Conservation (phyloP, 164 flowering plant genomes). For the Brasenia schreberi region DNA sequence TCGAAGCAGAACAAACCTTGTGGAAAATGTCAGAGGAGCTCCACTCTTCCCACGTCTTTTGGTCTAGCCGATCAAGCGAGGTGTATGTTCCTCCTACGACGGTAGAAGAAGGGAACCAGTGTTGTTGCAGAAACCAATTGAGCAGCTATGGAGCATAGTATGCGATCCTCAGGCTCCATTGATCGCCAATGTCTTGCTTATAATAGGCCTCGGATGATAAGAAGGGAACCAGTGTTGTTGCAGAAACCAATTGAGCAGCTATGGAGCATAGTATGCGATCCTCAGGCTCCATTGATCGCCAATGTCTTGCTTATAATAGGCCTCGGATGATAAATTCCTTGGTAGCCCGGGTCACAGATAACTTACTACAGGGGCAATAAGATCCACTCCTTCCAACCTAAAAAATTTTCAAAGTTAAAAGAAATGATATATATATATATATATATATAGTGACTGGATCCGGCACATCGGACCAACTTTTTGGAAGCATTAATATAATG, state of each 20-base stretch:
- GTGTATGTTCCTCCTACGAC: not conserved
- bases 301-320: conserved; percentile 20
- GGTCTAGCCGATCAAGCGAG: too few species aligned
- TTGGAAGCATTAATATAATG: too few species aligned
- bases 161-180: conserved; percentile 41
- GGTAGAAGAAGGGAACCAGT: conserved; percentile 1
- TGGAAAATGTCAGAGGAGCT: too few species aligned
- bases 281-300: conserved; percentile 52
- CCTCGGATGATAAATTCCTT: conserved; percentile 40
- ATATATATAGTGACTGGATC: too few species aligned
- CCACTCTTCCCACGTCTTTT: too few species aligned
- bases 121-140: not conserved
- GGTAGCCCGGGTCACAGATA: conserved; percentile 77
- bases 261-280: conserved; percentile 19
- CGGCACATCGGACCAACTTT: too few species aligned
- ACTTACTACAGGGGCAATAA: conserved; percentile 58
- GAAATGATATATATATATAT: too few species aligned
- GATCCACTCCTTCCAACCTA: conserved; percentile 67
- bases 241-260: not conserved
- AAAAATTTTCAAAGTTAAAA: not conserved
- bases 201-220: conserved; percentile 33
- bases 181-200: conserved; percentile 32
- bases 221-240: conserved; percentile 1
- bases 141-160: conserved; percentile 7
- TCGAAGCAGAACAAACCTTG: too few species aligned